Evolutionary conservation across 495 filamentous ascomycete genomes (phyloP), one percentile per base, ranked within the genome.

Genomic region (Hypoxylon fragiforme): DNA sequence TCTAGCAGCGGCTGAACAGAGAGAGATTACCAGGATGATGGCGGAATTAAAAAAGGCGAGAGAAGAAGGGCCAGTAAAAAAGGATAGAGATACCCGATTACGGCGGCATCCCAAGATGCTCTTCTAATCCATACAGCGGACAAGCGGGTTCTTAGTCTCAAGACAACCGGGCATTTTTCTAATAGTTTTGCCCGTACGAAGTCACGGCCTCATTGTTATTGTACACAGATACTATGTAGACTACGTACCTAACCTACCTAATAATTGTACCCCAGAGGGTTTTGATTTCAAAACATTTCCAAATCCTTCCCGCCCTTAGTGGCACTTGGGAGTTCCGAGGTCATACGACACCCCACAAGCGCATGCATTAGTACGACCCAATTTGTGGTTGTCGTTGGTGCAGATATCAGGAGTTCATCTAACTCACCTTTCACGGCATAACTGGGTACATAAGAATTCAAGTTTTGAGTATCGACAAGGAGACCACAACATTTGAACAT

Each of bases 31-130:
- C 1, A 57, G 31, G 31, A 67, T 67, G 64, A 15, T 65, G 41
- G 64, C 57, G 1, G 82, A 62, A 50, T 40, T 67, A 8, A 47
- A 38, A 0, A 52, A 53, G 24, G 54, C 60, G 44, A 57, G 46
- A 48, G 26, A 54, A n/a, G 49, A 62, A 39, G 39, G 65, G 48
- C n/a, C 31, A 50, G 13, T 24, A 42, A 2, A 54, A 5, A 54
- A 52, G 15, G 31, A 34, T 8, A 55, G 54, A 44, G 50, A 47
- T 30, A 61, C 57, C 36, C 50, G 47, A 39, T 48, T 61, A 47
- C 30, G 57, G 32, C 57, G 57, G 42, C 57, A 44, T 51, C 65
- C 65, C 13, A 60, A 60, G 45, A 54, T 67, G 65, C 46, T 55
- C 46, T 61, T 55, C 37, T 61, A 51, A 45, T 51, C 24, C 38